A percentile compares a stretch with the other conserved stretches of the same genome.
These are phyloP conservation scores for Lentinula detonsa DNA, from an alignment of 768 basidiomycete genomes.

Conservation along the genomic window DNA sequence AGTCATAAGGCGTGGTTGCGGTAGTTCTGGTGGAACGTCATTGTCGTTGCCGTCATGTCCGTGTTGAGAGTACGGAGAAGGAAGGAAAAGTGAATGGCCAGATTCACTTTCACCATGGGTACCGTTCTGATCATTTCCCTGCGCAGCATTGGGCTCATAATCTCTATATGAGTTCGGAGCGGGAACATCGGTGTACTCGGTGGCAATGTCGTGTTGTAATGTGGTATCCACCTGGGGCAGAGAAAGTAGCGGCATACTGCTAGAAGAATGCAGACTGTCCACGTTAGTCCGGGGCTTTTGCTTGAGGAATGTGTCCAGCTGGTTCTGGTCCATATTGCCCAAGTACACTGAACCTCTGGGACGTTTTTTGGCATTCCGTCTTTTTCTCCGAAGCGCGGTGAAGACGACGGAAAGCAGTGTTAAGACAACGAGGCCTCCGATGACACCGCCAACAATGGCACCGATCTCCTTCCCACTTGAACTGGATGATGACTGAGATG, in stretches of 20 bases:
- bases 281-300: neutral
- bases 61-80: neutral
- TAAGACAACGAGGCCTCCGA: neutral
- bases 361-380: neutral
- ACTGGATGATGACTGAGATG: neutral
- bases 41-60: neutral
- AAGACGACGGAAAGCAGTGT: conserved; percentile 5
- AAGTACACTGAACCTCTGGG: conserved; percentile 4
- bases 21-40: neutral
- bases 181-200: neutral
- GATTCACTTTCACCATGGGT: neutral
- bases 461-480: neutral
- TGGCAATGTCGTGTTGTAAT: neutral
- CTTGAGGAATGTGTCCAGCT: neutral
- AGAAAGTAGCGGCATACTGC: neutral
- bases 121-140: neutral
- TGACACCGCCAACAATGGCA: conserved; percentile 1
- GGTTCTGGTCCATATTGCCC: neutral
- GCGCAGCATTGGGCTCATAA: neutral
- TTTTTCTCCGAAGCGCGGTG: neutral
- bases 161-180: neutral
- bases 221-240: neutral
- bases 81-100: neutral
- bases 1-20: neutral
- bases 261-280: neutral